Evolutionary conservation across 768 basidiomycete species (phyloP).

Genomic region (Russula brevipes): DNA sequence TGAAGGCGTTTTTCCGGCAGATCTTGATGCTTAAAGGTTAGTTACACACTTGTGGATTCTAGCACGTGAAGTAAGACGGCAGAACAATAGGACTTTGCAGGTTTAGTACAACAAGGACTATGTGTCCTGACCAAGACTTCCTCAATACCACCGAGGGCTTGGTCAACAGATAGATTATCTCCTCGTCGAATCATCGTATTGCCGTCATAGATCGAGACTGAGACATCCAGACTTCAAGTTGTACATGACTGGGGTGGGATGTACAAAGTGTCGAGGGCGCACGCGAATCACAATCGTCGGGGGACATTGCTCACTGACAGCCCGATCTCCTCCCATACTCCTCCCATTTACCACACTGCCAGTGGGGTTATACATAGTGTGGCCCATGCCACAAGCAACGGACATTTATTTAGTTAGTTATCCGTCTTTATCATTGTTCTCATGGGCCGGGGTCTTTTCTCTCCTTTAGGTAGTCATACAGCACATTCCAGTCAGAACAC

Average conservation of each 20-base stretch:
- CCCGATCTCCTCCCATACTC: too few relatives aligned
- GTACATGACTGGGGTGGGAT: not conserved
- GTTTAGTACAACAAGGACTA: constrained; percentile 95
- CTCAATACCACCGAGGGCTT: constrained; percentile 80
- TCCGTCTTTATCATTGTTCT: too few relatives aligned
- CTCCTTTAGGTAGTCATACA: too few relatives aligned
- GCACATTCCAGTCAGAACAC: too few relatives aligned
- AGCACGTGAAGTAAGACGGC: not conserved
- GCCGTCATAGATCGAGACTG: constrained; percentile 2
- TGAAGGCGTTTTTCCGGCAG: constrained; percentile 89
- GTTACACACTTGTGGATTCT: constrained; percentile 5
- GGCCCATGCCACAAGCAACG: too few relatives aligned
- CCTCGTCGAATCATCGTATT: not conserved
- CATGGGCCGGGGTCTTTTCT: too few relatives aligned
- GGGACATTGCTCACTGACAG: too few relatives aligned
- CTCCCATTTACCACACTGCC: too few relatives aligned
- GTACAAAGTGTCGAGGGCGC: too few relatives aligned
- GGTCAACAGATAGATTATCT: constrained; percentile 64
- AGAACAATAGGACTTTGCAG: constrained; percentile 34
- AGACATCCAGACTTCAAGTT: not conserved
- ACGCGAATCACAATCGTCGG: too few relatives aligned
- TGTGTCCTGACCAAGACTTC: constrained; percentile 92
- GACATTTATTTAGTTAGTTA: too few relatives aligned
- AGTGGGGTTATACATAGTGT: too few relatives aligned
- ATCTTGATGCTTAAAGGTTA: constrained; percentile 66